A percentile compares a stretch with the other conserved stretches of the same genome.
Evolutionary conservation across 768 basidiomycete genomes (phyloP).

Genomic region (Hemileccinum rubropunctum): DNA sequence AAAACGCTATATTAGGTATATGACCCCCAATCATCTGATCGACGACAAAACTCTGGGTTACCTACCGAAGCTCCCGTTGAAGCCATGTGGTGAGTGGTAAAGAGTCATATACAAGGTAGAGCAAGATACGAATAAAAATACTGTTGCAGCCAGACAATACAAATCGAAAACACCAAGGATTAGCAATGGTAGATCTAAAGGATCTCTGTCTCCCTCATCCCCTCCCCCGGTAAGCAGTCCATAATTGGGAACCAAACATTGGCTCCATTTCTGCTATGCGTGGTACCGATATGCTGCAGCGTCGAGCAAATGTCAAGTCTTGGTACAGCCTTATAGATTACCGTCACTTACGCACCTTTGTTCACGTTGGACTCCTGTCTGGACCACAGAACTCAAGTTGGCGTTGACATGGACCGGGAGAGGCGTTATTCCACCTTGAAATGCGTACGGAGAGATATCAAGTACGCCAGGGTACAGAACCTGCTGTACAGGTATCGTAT

Average conservation of each 20-base stretch:
- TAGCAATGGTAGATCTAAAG: neutral
- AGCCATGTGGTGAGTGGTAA: too few relatives aligned
- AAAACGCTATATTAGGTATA: conserved; percentile 12
- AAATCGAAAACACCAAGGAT: conserved; percentile 1
- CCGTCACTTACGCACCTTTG: conserved; percentile 16
- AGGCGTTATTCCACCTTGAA: neutral
- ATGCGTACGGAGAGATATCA: neutral
- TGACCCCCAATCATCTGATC: too few relatives aligned
- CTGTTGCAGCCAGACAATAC: neutral
- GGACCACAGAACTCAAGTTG: neutral
- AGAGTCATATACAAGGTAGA: too few relatives aligned
- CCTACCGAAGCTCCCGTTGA: too few relatives aligned
- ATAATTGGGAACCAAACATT: neutral
- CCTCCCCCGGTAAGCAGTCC: conserved; percentile 4
- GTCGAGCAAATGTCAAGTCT: neutral
- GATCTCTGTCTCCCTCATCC: conserved; percentile 6
- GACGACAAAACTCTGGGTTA: too few relatives aligned
- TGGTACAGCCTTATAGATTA: neutral
- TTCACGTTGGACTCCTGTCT: neutral
- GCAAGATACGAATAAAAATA: too few relatives aligned
- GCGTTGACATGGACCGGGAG: neutral
- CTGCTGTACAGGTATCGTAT: neutral
- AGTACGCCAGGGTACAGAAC: conserved; percentile 3
- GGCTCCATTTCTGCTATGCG: neutral
- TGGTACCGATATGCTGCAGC: neutral